Base-by-base conservation (phyloP, 768 basidiomycete genomes). In the Boletus huronensis region DNA sequence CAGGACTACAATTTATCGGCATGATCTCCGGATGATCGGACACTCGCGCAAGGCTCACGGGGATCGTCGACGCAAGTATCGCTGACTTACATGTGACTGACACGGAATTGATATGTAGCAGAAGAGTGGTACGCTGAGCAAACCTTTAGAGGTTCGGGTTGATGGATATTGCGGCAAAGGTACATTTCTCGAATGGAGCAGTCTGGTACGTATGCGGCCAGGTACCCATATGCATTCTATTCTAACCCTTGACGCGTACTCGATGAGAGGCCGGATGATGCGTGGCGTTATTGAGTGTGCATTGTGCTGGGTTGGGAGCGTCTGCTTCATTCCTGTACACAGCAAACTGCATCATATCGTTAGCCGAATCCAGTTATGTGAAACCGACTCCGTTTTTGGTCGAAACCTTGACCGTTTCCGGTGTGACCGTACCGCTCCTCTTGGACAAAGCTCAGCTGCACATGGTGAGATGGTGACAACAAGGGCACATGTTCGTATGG, bases 21-120 rank as follows among this genome's bases (percentile, higher is more conserved):
- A 28, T 31, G 43, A 50, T 61, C 50, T 42, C 45, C 44, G 16
- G 26, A 14, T 21, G 35, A 58, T 44, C 49, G 50, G 36, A 7
- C 25, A 28, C 34, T 35, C 36, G 25, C 32, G 38, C 50, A 25
- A 45, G 29, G 41, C 11, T 26, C 32, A 31, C 3, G 6, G 5
- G 14, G 11, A 41, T 50, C 38, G 11, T 43, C 25, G 14, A 34
- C 48, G 17, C 34, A 26, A 26, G 34, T 9, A 10, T 17, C 31
- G 3, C 19, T 17, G 42, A 17, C 29, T 41, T 6, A 14, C 8
- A 32, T 32, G 9, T 48, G 40, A 39, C 45, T 42, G 44, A n/a
- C n/a, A 25, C 23, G 23, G n/a, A 50, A 50, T 31, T 23, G 29
- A 25, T 49, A n/a, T 50, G 21, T 17, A 13, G 29, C 29, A 25